Evolutionary conservation across 139 green algal species (phyloP).

Genomic region (Chlamydomonas applanata): DNA sequence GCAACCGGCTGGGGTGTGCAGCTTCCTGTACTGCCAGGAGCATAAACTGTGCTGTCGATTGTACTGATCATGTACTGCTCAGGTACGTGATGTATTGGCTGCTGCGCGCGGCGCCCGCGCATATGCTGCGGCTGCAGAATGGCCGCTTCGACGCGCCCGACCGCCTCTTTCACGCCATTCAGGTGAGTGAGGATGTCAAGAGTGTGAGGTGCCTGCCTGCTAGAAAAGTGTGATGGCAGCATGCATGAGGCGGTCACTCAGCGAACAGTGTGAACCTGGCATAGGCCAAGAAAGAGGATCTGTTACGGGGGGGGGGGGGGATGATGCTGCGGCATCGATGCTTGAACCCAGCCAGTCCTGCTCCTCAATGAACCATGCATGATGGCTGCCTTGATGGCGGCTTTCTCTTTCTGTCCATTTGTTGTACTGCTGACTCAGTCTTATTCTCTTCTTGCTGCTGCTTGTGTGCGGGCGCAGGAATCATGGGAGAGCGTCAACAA

Average conservation of each 20-base stretch:
- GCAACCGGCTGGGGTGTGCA: background rate
- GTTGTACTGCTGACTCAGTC: too few species aligned
- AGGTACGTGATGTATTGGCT: slow-evolving; percentile 95
- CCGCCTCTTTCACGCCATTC: slow-evolving; percentile 81
- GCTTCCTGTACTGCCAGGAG: background rate
- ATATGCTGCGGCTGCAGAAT: slow-evolving; percentile 91
- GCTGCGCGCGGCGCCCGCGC: slow-evolving; percentile 77
- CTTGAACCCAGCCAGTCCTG: too few species aligned
- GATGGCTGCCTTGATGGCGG: too few species aligned
- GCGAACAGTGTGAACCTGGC: too few species aligned
- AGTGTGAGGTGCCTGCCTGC: background rate
- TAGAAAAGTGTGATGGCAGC: too few species aligned
- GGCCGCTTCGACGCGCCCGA: slow-evolving; percentile 94
- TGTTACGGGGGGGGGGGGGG: too few species aligned
- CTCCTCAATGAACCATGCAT: too few species aligned
- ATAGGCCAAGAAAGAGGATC: too few species aligned
- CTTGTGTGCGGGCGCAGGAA: slow-evolving; percentile 31
- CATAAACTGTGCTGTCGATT: background rate
- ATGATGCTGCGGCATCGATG: too few species aligned
- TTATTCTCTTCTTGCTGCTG: too few species aligned
- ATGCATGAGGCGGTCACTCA: too few species aligned
- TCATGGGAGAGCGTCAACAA: slow-evolving; percentile 79
- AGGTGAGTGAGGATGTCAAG: slow-evolving; percentile 1
- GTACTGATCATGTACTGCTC: background rate
- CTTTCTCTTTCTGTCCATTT: too few species aligned